Base-by-base conservation (phyloP, 768 basidiomycete species). In the Filobasidium wieringae region DNA sequence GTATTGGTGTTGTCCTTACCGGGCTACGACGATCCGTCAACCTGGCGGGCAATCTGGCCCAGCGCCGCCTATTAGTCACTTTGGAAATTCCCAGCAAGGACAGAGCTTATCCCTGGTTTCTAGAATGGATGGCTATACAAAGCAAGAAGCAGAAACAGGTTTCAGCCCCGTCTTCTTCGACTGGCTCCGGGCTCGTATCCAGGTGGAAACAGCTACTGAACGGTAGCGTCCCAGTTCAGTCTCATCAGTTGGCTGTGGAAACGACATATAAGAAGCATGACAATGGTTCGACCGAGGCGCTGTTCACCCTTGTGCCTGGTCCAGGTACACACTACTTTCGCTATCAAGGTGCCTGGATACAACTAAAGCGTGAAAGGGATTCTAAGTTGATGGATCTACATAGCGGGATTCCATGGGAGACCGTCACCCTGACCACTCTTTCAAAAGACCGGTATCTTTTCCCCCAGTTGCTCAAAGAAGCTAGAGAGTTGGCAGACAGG, bases 21-120 rank as follows among this genome's bases (percentile, higher is more conserved):
- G 78, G 80, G 31, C 79, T 92, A 49, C 81, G 91, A 31, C 81
- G 85, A 72, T 81, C 82, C 51, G 66, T 83, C 7, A 78, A 84
- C 6, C 74, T 87, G 19, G 86, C 83, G 27, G 80, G 85, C 5
- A 82, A 80, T 7, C 80, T 87, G 37, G 82, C 92, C 53, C 88
- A 86, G 50, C 80, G 95, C 31, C 83, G 93, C 37, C 80, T 99
- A 78, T 84, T 97, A 53, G 91, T 97, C 34, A 85, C 89, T 14
- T 81, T 97, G 53, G 95, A 99, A 76, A 89, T 99, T 65, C 89
- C 87, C 61, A 93, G 91, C 70, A 91, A 89, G 69, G 95, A 99
- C 73, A 85, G 81, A 34, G 79, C 92, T 8, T 97, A 97, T 72
- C 86, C 88, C 45, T 97, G 95, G 91, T 92, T 97, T 73, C 82